A percentile compares a stretch with the other conserved stretches of the same genome.
Evolutionary conservation across 495 filamentous ascomycete species (phyloP).

Genomic region (Podospora anserina): DNA sequence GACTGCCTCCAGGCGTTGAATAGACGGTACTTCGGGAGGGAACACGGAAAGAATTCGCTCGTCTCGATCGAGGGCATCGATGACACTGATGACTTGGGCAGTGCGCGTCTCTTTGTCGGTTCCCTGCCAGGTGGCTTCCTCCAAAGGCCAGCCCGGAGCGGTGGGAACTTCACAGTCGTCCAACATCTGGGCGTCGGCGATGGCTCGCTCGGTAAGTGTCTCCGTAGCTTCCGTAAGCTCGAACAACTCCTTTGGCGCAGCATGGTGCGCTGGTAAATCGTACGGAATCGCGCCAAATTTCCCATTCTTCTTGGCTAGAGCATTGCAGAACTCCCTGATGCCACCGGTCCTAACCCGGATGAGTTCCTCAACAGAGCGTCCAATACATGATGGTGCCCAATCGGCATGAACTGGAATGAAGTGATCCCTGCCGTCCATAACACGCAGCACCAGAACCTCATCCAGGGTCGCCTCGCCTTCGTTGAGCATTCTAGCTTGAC

Average conservation of each 20-base stretch:
- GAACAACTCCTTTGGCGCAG: conserved; percentile 77
- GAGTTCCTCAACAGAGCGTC: conserved; percentile 76
- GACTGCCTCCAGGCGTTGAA: conserved; percentile 67
- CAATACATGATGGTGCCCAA: conserved; percentile 82
- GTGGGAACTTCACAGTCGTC: conserved; percentile 58
- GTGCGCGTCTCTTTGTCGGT: conserved; percentile 28
- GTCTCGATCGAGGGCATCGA: conserved; percentile 70
- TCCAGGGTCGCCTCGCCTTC: conserved; percentile 62
- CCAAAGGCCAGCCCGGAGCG: conserved; percentile 72
- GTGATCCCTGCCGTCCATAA: conserved; percentile 80
- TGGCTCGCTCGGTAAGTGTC: conserved; percentile 63
- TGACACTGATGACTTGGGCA: conserved; percentile 40
- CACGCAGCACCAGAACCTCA: conserved; percentile 86
- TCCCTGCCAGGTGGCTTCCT: conserved; percentile 38
- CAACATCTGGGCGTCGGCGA: conserved; percentile 83
- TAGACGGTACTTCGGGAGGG: conserved; percentile 52
- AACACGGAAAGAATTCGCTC: conserved; percentile 55
- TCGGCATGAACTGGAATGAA: conserved; percentile 76
- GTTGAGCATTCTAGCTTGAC: conserved; percentile 70
- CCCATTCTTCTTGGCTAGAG: conserved; percentile 25
- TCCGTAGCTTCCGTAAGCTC: conserved; percentile 82
- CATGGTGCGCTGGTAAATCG: conserved; percentile 43
- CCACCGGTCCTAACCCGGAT: conserved; percentile 77
- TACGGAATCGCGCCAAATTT: conserved; percentile 39
- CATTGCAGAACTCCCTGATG: conserved; percentile 50